A percentile compares a stretch with the other conserved stretches of the same genome.
Conservation (phyloP, 2,329 filamentous ascomycete species). For the Colletotrichum brevisporum region DNA sequence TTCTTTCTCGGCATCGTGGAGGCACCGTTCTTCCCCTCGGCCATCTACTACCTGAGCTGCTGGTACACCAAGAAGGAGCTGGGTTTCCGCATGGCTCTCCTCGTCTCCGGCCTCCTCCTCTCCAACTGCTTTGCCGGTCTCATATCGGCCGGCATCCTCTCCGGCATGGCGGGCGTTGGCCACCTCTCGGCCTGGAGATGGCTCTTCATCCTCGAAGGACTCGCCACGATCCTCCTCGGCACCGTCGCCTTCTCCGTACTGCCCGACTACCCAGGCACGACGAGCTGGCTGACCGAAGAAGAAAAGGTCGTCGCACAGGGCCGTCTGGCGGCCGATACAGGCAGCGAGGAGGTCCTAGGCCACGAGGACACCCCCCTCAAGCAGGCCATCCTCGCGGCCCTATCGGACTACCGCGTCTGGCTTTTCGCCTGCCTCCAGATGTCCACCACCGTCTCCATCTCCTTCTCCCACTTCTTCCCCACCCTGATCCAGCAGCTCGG, state of each 20-base stretch:
- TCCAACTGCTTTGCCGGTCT: constrained; percentile 67
- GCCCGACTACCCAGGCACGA: constrained; percentile 43
- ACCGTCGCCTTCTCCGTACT: constrained; percentile 42
- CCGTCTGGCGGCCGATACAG: neutral
- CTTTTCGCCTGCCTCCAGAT: neutral
- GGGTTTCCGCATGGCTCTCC: constrained; percentile 69
- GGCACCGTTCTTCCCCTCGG: constrained; percentile 49
- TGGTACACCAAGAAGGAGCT: constrained; percentile 81
- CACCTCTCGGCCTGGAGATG: constrained; percentile 77
- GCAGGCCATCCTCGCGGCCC: constrained; percentile 4
- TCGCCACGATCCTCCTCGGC: constrained; percentile 65
- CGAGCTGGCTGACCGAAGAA: constrained; percentile 31
- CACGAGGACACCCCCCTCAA: neutral
- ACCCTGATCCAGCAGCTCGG: constrained; percentile 46
- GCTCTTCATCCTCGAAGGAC: constrained; percentile 82
- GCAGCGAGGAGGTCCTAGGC: constrained; percentile 1
- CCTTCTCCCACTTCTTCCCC: constrained; percentile 44
- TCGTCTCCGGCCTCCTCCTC: constrained; percentile 43
- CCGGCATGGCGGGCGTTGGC: constrained; percentile 65
- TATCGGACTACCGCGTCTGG: constrained; percentile 19
- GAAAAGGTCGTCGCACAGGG: constrained; percentile 13
- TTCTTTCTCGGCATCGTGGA: constrained; percentile 50
- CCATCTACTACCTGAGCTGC: constrained; percentile 69
- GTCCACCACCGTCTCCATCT: constrained; percentile 10
- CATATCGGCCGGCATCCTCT: constrained; percentile 69